Evolutionary conservation across 192 early-diverging fungal species (phyloP), one percentile per base, ranked within the genome.

Genomic region (Pecoramyces ruminantium): DNA sequence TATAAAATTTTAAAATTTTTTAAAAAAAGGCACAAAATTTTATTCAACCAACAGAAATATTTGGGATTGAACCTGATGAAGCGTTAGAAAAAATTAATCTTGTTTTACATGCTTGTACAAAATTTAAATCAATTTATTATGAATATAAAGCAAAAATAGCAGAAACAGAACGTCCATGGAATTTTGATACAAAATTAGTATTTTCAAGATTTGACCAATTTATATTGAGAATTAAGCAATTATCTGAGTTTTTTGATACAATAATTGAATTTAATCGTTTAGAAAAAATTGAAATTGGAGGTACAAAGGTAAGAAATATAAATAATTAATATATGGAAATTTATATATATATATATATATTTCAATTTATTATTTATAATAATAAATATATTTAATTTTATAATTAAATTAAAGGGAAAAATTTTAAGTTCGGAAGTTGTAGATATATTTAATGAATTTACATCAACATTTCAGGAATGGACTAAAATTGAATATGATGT

Each of bases 221-320:
- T 79, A 82, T 90, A 28, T 83, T 81, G 28, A 81, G 90, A 25
- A 90, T 92, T 11, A 83, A 84, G 40, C 82, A 89, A 51, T 87
- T 92, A 81, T 79, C 87, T 6, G 90, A 84, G 38, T 83, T 92
- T 9, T 92, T 92, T 85, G 90, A 92, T 51, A 91, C 86, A n/a
- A 91, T 92, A 77, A 92, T 91, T 80, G 90, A 92, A 83, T 92
- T 92, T 80, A 92, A 91, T 82, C 83, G 90, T 27, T 81, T 92
- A 30, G 90, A 92, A 83, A 92, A 92, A 81, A 88, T 92, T 84
- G 90, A 92, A 82, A 89, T 92, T 77, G 90, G 90, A 34, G 90
- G 90, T 21, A 92, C 89, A n/a, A 92, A 92, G 86, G 88, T 89
- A 81, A 51, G 3, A 29, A 29, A 13, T n/a, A n/a, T n/a, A n/a